phyloP scores from a whole-genome alignment of 1,284 basidiomycete species.

The Sutorius eximius region DNA sequence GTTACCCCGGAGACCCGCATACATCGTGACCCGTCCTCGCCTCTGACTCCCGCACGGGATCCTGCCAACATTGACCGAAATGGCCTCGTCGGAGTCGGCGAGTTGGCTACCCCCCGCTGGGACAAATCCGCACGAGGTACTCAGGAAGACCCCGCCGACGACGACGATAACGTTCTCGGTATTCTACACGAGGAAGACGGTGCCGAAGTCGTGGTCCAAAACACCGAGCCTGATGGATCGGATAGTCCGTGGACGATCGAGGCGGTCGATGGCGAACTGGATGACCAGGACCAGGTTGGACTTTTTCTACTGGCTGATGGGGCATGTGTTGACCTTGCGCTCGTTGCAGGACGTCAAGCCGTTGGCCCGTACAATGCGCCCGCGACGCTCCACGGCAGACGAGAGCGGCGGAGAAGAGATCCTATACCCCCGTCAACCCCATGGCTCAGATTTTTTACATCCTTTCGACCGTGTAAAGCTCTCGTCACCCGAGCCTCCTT shows the following conservation, averaged over 20 bases:
- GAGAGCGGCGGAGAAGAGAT: conserved; percentile 85
- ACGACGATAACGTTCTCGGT: conserved; percentile 33
- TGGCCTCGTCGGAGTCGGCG: conserved; percentile 90
- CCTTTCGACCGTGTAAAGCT: conserved; percentile 37
- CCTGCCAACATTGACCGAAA: conserved; percentile 84
- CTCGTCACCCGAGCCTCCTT: conserved; percentile 30
- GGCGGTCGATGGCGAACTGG: conserved; percentile 74
- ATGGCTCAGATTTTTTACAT: conserved; percentile 35
- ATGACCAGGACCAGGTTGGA: conserved; percentile 65
- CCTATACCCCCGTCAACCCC: conserved; percentile 68
- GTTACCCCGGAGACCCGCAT: conserved; percentile 45
- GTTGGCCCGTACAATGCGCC: conserved; percentile 50
- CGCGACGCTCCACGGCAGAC: conserved; percentile 63
- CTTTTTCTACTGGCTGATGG: conserved; percentile 3
- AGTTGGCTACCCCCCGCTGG: conserved; percentile 98
- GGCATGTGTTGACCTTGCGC: conserved; percentile 18
- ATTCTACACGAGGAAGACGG: conserved; percentile 47
- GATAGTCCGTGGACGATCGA: conserved; percentile 88
- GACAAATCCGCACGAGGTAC: conserved; percentile 40
- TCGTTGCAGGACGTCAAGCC: conserved; percentile 39
- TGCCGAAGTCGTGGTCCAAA: conserved; percentile 40
- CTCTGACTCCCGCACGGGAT: conserved; percentile 74
- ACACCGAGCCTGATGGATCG: conserved; percentile 47
- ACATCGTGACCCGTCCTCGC: conserved; percentile 58
- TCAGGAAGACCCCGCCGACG: conserved; percentile 34